phyloP scores from a whole-genome alignment of 441 rosid genomes.

The Syzygium malaccense region DNA sequence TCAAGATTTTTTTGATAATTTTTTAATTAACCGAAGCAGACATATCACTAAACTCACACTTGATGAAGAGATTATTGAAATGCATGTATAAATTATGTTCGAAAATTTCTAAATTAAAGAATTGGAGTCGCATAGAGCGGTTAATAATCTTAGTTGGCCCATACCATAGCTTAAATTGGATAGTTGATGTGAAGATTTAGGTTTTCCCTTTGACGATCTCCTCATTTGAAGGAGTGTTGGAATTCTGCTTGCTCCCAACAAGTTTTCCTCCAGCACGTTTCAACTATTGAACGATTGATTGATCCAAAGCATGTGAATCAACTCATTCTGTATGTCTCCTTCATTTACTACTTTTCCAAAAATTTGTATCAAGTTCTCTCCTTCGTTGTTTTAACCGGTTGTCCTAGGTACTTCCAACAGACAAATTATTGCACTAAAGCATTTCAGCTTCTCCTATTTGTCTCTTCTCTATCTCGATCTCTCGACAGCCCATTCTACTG shows the following conservation, averaged over 20 bases:
- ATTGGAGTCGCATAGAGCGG: neutral
- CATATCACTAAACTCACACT: neutral
- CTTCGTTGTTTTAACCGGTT: neutral
- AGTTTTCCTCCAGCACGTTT: neutral
- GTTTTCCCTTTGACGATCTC: neutral
- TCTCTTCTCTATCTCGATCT: neutral
- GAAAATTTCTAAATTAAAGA: fast-evolving
- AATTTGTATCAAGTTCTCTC: neutral
- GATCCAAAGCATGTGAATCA: neutral
- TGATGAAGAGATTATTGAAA: neutral
- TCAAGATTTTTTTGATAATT: too few relatives aligned
- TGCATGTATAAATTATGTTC: neutral
- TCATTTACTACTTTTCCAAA: neutral
- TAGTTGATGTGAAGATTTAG: neutral
- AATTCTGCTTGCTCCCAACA: neutral
- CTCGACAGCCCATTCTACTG: neutral
- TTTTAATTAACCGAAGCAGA: neutral
- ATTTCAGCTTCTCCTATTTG: neutral
- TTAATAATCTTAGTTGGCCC: neutral
- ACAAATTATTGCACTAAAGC: neutral
- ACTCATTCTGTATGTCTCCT: neutral
- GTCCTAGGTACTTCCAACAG: neutral
- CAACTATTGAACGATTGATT: neutral
- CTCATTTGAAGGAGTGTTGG: neutral
- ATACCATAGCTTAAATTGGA: neutral